Conservation (phyloP, 139 green algal genomes). For the Coelastrella sp. region DNA sequence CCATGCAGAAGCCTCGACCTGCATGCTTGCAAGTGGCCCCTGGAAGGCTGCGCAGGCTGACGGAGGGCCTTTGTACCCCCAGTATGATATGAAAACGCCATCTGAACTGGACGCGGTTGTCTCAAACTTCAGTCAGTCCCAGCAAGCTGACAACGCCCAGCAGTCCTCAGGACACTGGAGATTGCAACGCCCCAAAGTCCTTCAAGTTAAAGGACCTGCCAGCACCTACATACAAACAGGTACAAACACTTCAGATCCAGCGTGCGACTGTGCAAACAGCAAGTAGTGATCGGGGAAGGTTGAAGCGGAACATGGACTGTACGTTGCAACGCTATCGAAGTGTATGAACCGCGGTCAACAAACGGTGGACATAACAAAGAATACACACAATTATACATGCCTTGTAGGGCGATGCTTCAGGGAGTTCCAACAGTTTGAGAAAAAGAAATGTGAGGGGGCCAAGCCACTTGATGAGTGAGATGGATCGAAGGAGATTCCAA, state of each 20-base stretch:
- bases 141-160: not conserved
- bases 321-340: no score
- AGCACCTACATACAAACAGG: not conserved
- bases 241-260: not conserved
- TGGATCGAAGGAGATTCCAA: no score
- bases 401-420: no score
- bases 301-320: no score
- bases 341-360: no score
- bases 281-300: no score
- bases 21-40: slow-evolving; percentile 1
- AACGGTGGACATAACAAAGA: no score
- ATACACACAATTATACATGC: no score
- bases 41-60: not conserved
- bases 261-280: no score
- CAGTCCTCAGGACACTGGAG: not conserved
- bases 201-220: not conserved
- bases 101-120: not conserved
- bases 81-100: not conserved
- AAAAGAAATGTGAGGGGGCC: no score
- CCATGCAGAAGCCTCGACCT: slow-evolving; percentile 21
- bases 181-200: not conserved
- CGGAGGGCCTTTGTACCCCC: not conserved
- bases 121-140: not conserved
- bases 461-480: no score
- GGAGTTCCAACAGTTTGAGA: no score